Evolutionary conservation across 495 filamentous ascomycete species (phyloP), one percentile per base, ranked within the genome.

Genomic region (Entonaema liquescens): DNA sequence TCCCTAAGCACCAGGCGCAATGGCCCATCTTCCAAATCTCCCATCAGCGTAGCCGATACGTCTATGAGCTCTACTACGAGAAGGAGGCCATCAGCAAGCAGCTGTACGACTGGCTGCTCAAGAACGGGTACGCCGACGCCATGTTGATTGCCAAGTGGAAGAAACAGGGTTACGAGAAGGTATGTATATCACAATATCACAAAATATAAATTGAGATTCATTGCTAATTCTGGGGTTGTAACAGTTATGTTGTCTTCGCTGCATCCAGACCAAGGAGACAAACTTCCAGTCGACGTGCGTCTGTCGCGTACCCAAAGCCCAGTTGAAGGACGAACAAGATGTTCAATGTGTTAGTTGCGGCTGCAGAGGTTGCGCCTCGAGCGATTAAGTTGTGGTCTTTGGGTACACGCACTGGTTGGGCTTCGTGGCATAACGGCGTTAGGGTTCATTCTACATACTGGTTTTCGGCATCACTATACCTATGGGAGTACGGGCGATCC

Each of bases 91-190:
- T 99, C 80, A 90, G 87, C 66, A 93, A 92, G 79, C 84, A 88
- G 77, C 85, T 98, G 13, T 99, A 99, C 79, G 95, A 97, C 67
- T 99, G 92, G 91, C 83, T 98, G 73, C 84, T 98, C 50, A 99
- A 99, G 86, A 97, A 98, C 78, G 89, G 90, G 53, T 98, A 99
- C 79, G 95, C 93, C 9, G 95, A 99, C 83, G 88, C 91, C 19
- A 94, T 91, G 79, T 82, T 99, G 68, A 98, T 99, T 76, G 95
- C 95, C 15, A 98, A 99, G 82, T 99, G 95, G 95, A 99, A 99
- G 87, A 99, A 98, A 82, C 91, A 95, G 75, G 96, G 95, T 21
- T 99, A 99, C 80, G 95, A 98, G 82, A 98, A 98, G 89, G 92
- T 93, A 80, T 53, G 84, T 78, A 31, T 23, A 2, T 5, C 2